phyloP scores from a whole-genome alignment of 495 filamentous ascomycete species.

The Xeromyces bisporus region DNA sequence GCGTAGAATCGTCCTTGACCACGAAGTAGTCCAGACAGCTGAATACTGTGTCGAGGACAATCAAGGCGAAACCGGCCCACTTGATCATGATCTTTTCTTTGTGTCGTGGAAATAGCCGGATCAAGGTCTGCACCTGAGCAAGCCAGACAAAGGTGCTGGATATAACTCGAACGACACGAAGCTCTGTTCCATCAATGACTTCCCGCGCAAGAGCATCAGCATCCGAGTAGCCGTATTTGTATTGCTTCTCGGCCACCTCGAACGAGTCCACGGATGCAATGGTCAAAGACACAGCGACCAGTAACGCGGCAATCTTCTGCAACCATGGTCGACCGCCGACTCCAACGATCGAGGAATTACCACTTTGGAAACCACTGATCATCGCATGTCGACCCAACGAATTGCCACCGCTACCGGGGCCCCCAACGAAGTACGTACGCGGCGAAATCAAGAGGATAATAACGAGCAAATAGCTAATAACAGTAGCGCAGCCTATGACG shows the following conservation, averaged over 20 bases:
- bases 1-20: slow-evolving; percentile 35
- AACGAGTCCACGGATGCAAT: slow-evolving; percentile 88
- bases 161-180: slow-evolving; percentile 76
- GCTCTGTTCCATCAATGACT: slow-evolving; percentile 66
- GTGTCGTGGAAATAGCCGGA: slow-evolving; percentile 86
- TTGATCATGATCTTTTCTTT: slow-evolving; percentile 98
- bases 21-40: slow-evolving; percentile 77
- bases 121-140: slow-evolving; percentile 90
- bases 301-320: slow-evolving; percentile 82
- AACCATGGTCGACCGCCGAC: slow-evolving; percentile 91
- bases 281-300: slow-evolving; percentile 80
- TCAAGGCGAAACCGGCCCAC: slow-evolving; percentile 90
- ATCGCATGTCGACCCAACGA: slow-evolving; percentile 71
- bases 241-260: slow-evolving; percentile 61
- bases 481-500: slow-evolving; percentile 75
- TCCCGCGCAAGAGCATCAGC: slow-evolving; percentile 50
- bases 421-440: slow-evolving; percentile 74
- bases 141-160: slow-evolving; percentile 94
- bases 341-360: slow-evolving; percentile 53
- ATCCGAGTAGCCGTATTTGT: slow-evolving; percentile 53
- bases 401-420: slow-evolving; percentile 44
- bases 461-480: slow-evolving; percentile 83
- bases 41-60: slow-evolving; percentile 78
- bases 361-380: slow-evolving; percentile 55
- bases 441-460: slow-evolving; percentile 89